phyloP scores from a whole-genome alignment of 2,329 filamentous ascomycete species.

The Botryotinia globosa region DNA sequence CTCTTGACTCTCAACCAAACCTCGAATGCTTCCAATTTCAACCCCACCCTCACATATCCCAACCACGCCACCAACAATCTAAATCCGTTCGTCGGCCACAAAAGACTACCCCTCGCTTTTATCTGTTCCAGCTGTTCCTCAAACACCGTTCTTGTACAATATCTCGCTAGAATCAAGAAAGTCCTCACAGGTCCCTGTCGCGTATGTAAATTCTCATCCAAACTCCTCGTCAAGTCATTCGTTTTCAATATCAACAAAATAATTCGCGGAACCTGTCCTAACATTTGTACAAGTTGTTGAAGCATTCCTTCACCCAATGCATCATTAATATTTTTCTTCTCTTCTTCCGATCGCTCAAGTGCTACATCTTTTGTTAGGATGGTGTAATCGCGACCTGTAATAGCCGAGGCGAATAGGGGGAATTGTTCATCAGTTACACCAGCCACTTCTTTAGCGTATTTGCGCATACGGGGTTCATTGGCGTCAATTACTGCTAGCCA shows the following conservation, averaged over 20 bases:
- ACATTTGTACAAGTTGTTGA: constrained; percentile 80
- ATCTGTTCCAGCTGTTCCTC: constrained; percentile 62
- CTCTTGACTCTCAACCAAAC: constrained; percentile 57
- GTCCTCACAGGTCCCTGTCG: constrained; percentile 61
- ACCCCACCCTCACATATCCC: constrained; percentile 56
- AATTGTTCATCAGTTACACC: constrained; percentile 88
- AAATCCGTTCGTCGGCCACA: constrained; percentile 57
- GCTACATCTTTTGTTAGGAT: constrained; percentile 63
- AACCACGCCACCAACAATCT: constrained; percentile 56
- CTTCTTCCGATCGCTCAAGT: constrained; percentile 58
- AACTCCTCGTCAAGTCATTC: constrained; percentile 88
- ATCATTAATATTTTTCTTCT: constrained; percentile 82
- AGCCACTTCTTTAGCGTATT: constrained; percentile 84
- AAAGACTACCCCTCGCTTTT: constrained; percentile 50
- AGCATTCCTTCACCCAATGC: constrained; percentile 86
- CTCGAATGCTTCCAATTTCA: constrained; percentile 64
- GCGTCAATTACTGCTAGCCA: constrained; percentile 95
- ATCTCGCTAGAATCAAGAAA: constrained; percentile 67
- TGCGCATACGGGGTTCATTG: constrained; percentile 80
- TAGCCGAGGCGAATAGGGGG: constrained; percentile 90
- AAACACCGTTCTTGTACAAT: constrained; percentile 65
- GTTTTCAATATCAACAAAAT: constrained; percentile 96
- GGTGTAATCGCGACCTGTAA: constrained; percentile 87
- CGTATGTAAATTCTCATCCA: constrained; percentile 88
- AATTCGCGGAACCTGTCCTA: constrained; percentile 85